These are phyloP conservation scores for Debaryomyces coudertii DNA, from an alignment of 1,139 yeast species.

Conservation along the genomic window DNA sequence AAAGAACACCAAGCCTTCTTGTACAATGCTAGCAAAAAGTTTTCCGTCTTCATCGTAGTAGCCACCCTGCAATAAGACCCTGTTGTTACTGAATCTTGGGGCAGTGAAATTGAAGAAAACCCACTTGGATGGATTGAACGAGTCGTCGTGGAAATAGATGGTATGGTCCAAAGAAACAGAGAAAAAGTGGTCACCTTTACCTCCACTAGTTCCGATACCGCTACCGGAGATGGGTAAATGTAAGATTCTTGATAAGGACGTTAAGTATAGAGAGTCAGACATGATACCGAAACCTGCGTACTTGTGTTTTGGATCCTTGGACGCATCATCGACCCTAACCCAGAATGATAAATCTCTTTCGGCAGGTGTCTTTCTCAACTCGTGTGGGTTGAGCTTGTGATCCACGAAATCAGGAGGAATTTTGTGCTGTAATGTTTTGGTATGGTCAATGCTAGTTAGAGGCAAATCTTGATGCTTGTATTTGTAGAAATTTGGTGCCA, in stretches of 20 bases:
- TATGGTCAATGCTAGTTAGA: conserved; percentile 20
- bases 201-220: conserved; percentile 23
- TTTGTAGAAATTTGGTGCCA: conserved; percentile 29
- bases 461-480: conserved; percentile 30
- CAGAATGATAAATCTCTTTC: conserved; percentile 38
- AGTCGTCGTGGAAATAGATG: conserved; percentile 46
- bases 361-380: conserved; percentile 28
- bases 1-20: conserved; percentile 47
- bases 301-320: conserved; percentile 23
- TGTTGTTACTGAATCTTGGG: conserved; percentile 42
- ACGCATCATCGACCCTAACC: conserved; percentile 31
- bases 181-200: conserved; percentile 30
- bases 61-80: conserved; percentile 41
- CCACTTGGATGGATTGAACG: conserved; percentile 47
- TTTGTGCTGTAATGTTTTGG: conserved; percentile 30
- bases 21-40: conserved; percentile 44
- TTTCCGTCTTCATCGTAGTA: conserved; percentile 39
- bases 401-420: conserved; percentile 32
- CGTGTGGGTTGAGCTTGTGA: conserved; percentile 20
- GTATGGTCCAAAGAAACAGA: conserved; percentile 48
- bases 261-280: conserved; percentile 41
- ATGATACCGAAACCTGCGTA: conserved; percentile 33
- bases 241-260: conserved; percentile 32
- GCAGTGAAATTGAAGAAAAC: conserved; percentile 37
- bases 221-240: conserved; percentile 28